These are phyloP conservation scores for Colletotrichum orchidophilum DNA, from an alignment of 2,329 filamentous ascomycete species.

Conservation along the genomic window DNA sequence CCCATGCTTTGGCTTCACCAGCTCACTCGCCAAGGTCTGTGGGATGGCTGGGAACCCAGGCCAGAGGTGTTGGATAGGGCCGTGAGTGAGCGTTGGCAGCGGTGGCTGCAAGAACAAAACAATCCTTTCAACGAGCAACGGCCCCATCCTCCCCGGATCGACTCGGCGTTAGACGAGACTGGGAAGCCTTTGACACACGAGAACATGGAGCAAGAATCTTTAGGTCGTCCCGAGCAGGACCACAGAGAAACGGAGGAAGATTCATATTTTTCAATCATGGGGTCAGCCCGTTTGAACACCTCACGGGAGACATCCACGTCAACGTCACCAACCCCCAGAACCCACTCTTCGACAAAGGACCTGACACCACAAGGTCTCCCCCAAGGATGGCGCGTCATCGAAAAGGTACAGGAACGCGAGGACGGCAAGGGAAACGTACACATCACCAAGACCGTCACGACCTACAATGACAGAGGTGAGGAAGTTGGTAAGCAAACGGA, in stretches of 20 bases:
- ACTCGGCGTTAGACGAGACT: neutral
- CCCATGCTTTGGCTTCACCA: conserved; percentile 51
- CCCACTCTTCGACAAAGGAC: conserved; percentile 16
- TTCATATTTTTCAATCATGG: conserved; percentile 27
- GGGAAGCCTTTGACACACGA: neutral
- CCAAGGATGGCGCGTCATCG: conserved; percentile 27
- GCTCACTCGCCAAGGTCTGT: conserved; percentile 34
- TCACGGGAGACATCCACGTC: conserved; percentile 12
- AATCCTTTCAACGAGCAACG: conserved; percentile 22
- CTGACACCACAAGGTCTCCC: conserved; percentile 20
- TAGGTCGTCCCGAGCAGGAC: neutral
- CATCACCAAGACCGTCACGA: conserved; percentile 30
- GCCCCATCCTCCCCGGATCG: neutral
- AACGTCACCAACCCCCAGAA: neutral
- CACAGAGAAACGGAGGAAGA: conserved; percentile 26
- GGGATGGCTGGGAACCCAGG: conserved; percentile 34
- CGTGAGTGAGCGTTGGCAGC: conserved; percentile 32
- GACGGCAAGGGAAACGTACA: conserved; percentile 31
- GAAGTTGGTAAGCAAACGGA: conserved; percentile 32
- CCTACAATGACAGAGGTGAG: conserved; percentile 31
- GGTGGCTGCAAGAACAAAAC: conserved; percentile 31
- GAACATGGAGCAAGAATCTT: neutral
- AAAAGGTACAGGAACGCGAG: conserved; percentile 26
- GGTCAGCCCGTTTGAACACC: conserved; percentile 15
- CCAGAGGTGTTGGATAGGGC: conserved; percentile 27